A percentile compares a stretch with the other conserved stretches of the same genome.
Evolutionary conservation across 805 yeast genomes (phyloP).

Genomic region (Barnettozyma salicaria): DNA sequence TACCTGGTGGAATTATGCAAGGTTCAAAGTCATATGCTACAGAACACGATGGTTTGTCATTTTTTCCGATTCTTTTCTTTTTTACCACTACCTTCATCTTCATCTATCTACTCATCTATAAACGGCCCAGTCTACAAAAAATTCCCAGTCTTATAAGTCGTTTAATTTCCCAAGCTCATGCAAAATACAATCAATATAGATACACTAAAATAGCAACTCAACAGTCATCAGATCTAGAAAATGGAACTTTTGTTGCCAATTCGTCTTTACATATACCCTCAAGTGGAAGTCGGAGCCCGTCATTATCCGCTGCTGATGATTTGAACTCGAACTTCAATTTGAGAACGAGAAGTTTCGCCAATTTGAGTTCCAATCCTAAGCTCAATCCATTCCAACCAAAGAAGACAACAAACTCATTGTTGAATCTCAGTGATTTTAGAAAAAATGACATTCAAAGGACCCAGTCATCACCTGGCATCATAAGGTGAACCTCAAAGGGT

Average conservation of each 20-base stretch:
- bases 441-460: conserved; percentile 8
- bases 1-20: conserved; percentile 16
- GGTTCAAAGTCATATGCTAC: conserved; percentile 3
- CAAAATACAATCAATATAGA: conserved; percentile 17
- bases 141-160: conserved; percentile 14
- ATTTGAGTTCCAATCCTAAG: conserved; percentile 2
- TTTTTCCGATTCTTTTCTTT: conserved; percentile 10
- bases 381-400: conserved; percentile 12
- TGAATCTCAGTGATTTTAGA: conserved; percentile 21
- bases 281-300: conserved; percentile 23
- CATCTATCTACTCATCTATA: conserved; percentile 12
- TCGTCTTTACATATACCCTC: too few relatives aligned
- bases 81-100: conserved; percentile 5
- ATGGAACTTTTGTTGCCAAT: too few relatives aligned
- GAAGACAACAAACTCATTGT: conserved; percentile 14
- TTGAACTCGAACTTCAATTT: conserved; percentile 13
- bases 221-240: conserved; percentile 19
- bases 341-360: conserved; percentile 24
- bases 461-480: background rate
- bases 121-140: conserved; percentile 11
- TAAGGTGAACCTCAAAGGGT: too few relatives aligned
- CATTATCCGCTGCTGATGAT: conserved; percentile 11
- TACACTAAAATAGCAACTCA: conserved; percentile 19
- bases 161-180: conserved; percentile 12
- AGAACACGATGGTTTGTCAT: conserved; percentile 4